Evolutionary conservation across 768 basidiomycete genomes (phyloP).

Genomic region (Psilocybe azurescens): DNA sequence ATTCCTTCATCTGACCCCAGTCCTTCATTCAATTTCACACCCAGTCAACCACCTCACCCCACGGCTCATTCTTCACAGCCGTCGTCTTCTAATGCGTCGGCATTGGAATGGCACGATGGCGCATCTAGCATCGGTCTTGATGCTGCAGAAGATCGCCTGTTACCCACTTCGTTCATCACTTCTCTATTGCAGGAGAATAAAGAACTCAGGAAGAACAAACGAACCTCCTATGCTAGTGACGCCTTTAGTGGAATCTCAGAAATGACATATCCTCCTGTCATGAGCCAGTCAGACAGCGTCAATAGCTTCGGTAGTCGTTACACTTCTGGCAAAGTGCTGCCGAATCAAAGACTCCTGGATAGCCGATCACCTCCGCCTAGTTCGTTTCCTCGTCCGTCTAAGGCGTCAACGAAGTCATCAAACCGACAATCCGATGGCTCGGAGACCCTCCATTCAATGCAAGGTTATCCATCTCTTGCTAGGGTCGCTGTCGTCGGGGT

Average conservation of each 20-base stretch:
- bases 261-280: constrained; percentile 56
- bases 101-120: constrained; percentile 66
- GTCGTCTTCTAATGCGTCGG: constrained; percentile 33
- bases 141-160: constrained; percentile 58
- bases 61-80: constrained; percentile 13
- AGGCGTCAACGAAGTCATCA: constrained; percentile 20
- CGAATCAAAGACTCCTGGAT: constrained; percentile 12
- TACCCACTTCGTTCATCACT: constrained; percentile 69
- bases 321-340: constrained; percentile 1
- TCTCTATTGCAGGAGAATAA: constrained; percentile 53
- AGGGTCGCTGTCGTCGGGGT: constrained; percentile 31
- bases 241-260: constrained; percentile 58
- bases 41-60: not conserved
- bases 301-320: constrained; percentile 13
- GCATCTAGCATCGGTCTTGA: constrained; percentile 61
- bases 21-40: constrained; percentile 15
- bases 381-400: constrained; percentile 38
- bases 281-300: constrained; percentile 24
- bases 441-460: constrained; percentile 42
- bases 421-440: constrained; percentile 39
- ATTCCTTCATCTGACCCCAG: constrained; percentile 14
- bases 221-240: constrained; percentile 41
- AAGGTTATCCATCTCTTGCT: constrained; percentile 29
- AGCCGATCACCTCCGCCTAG: constrained; percentile 35
- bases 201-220: constrained; percentile 31